These are phyloP conservation scores for Epichloe typhina DNA, from an alignment of 2,329 filamentous ascomycete genomes.

Conservation along the genomic window DNA sequence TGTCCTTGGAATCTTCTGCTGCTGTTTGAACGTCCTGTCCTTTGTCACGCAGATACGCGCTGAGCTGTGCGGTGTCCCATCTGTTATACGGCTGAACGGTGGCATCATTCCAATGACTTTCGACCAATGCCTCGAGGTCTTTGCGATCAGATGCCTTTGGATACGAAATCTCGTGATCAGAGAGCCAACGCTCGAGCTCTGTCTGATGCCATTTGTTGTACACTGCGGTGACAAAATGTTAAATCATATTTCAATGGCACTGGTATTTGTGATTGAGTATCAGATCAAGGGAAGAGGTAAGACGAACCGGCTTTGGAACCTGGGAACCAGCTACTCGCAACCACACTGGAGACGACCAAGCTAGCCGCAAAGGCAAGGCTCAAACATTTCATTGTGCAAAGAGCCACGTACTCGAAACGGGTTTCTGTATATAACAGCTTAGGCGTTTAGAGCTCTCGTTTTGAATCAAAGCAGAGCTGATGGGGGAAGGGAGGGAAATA, in stretches of 20 bases:
- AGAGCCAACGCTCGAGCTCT: conserved; percentile 92
- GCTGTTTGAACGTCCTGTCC: conserved; percentile 56
- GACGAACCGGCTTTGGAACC: conserved; percentile 61
- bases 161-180: conserved; percentile 82
- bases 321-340: conserved; percentile 70
- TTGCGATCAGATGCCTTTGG: conserved; percentile 85
- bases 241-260: neutral
- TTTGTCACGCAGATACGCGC: conserved; percentile 54
- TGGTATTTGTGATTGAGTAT: neutral
- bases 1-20: conserved; percentile 55
- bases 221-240: conserved; percentile 33
- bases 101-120: conserved; percentile 75
- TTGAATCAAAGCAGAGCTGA: neutral
- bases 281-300: neutral
- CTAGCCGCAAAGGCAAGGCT: conserved; percentile 56
- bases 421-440: neutral
- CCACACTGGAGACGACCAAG: conserved; percentile 55
- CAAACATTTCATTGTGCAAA: conserved; percentile 63
- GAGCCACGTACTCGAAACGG: neutral
- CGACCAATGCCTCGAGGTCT: conserved; percentile 82
- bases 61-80: conserved; percentile 61
- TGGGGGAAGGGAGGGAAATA: neutral
- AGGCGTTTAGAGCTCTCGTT: neutral
- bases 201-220: conserved; percentile 99
- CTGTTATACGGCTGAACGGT: conserved; percentile 61